Percentiles rank a stretch among this genome's conserved stretches.
Evolutionary conservation across 352 stramenopile species (phyloP).

Genomic region (Globisporangium viniferum): DNA sequence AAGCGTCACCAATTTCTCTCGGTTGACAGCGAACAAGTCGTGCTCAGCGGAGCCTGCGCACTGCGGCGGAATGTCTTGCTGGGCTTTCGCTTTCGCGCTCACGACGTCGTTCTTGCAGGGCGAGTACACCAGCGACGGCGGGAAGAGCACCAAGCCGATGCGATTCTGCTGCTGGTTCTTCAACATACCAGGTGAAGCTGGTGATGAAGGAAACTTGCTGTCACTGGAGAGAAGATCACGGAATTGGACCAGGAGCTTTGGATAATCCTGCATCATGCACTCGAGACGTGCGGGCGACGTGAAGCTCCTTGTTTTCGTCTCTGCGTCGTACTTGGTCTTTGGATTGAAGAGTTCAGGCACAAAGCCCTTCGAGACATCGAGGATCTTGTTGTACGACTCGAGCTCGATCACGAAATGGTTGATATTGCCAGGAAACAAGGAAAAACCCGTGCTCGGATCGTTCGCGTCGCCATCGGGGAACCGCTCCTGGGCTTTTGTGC

Average conservation of each 20-base stretch:
- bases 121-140: slow-evolving; percentile 59
- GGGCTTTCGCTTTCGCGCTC: slow-evolving; percentile 48
- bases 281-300: slow-evolving; percentile 65
- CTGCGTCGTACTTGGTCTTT: slow-evolving; percentile 31
- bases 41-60: slow-evolving; percentile 63
- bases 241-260: slow-evolving; percentile 51
- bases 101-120: slow-evolving; percentile 70
- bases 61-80: slow-evolving; percentile 54
- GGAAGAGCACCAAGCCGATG: slow-evolving; percentile 55
- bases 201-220: background rate
- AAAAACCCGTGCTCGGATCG: slow-evolving; percentile 48
- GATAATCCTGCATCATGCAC: slow-evolving; percentile 82
- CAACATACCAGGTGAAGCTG: background rate
- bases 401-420: slow-evolving; percentile 64
- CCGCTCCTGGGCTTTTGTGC: slow-evolving; percentile 29
- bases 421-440: slow-evolving; percentile 71
- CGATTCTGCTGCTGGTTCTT: slow-evolving; percentile 12
- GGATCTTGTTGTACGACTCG: slow-evolving; percentile 43
- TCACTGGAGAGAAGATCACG: slow-evolving; percentile 13
- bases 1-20: slow-evolving; percentile 31
- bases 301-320: slow-evolving; percentile 31
- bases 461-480: slow-evolving; percentile 66
- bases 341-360: slow-evolving; percentile 76
- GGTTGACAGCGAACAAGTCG: slow-evolving; percentile 55
- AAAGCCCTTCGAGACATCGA: slow-evolving; percentile 44